Evolutionary conservation across 352 stramenopile genomes (phyloP).

Genomic region (Globisporangium alternatum): DNA sequence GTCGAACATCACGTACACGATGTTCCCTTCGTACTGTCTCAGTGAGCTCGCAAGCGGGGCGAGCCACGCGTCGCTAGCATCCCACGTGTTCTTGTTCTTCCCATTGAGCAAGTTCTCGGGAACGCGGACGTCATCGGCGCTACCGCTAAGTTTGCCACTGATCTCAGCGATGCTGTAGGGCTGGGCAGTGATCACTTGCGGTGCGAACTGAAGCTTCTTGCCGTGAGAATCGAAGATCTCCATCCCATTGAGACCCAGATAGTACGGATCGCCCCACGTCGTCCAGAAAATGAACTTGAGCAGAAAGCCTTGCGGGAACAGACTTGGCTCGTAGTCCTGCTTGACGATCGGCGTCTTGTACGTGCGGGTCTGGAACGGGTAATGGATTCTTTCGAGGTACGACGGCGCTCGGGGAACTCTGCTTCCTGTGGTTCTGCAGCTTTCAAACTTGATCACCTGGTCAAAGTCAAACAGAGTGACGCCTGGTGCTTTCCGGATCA

Average conservation of each 20-base stretch:
- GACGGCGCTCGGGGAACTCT: background rate
- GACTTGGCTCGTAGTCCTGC: conserved; percentile 85
- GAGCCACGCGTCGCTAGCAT: conserved; percentile 70
- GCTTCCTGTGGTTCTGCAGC: conserved; percentile 5
- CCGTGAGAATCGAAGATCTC: conserved; percentile 73
- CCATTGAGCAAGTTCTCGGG: conserved; percentile 65
- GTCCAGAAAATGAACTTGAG: conserved; percentile 82
- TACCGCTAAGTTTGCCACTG: background rate
- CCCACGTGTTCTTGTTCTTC: conserved; percentile 73
- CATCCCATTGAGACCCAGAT: conserved; percentile 76
- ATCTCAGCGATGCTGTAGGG: conserved; percentile 64
- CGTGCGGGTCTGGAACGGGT: conserved; percentile 36
- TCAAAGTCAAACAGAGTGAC: conserved; percentile 67
- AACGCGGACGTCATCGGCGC: conserved; percentile 32
- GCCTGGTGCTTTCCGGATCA: conserved; percentile 81
- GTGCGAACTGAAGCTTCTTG: conserved; percentile 29
- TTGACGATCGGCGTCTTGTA: conserved; percentile 75
- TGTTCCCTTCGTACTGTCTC: conserved; percentile 47
- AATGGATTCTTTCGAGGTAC: conserved; percentile 38
- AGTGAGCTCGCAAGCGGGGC: conserved; percentile 72
- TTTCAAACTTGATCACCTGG: conserved; percentile 55
- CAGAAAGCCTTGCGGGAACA: conserved; percentile 83
- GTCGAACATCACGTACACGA: conserved; percentile 77
- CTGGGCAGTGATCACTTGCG: conserved; percentile 41
- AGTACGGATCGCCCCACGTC: conserved; percentile 85